Percentiles rank a stretch among this genome's conserved stretches.
Conservation (phyloP, 2,329 filamentous ascomycete genomes). For the Niveomyces coronatus region DNA sequence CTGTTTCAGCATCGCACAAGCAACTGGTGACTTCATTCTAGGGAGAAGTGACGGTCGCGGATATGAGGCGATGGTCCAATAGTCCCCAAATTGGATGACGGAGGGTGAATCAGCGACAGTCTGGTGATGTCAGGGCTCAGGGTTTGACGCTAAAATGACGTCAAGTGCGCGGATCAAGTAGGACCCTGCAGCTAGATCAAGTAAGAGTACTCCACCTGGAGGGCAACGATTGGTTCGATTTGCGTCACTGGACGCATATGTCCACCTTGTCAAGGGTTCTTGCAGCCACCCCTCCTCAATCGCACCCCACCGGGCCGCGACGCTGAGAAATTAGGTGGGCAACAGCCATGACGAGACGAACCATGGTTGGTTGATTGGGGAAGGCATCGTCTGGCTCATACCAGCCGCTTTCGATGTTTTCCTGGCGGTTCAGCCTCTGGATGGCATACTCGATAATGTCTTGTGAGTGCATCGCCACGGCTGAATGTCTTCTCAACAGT, state of each 20-base stretch:
- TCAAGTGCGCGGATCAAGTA: conserved; percentile 15
- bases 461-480: conserved; percentile 83
- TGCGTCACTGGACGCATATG: not conserved
- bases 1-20: too few relatives aligned
- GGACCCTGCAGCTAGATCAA: conserved; percentile 8
- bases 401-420: conserved; percentile 31
- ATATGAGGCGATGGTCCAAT: too few relatives aligned
- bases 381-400: conserved; percentile 9
- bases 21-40: too few relatives aligned
- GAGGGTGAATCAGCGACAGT: conserved; percentile 4
- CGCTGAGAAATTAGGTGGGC: too few relatives aligned
- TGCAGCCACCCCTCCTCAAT: not conserved
- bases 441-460: conserved; percentile 91
- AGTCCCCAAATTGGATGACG: conserved; percentile 1
- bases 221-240: conserved; percentile 10
- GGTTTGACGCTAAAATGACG: conserved; percentile 16
- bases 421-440: conserved; percentile 78
- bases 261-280: conserved; percentile 4
- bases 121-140: conserved; percentile 18
- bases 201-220: conserved; percentile 1
- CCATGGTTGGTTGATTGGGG: not conserved
- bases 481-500: conserved; percentile 97
- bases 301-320: not conserved
- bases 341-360: too few relatives aligned
- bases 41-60: too few relatives aligned